Conservation (phyloP, 2,329 filamentous ascomycete species). For the Torrubiella hemipterigena region DNA sequence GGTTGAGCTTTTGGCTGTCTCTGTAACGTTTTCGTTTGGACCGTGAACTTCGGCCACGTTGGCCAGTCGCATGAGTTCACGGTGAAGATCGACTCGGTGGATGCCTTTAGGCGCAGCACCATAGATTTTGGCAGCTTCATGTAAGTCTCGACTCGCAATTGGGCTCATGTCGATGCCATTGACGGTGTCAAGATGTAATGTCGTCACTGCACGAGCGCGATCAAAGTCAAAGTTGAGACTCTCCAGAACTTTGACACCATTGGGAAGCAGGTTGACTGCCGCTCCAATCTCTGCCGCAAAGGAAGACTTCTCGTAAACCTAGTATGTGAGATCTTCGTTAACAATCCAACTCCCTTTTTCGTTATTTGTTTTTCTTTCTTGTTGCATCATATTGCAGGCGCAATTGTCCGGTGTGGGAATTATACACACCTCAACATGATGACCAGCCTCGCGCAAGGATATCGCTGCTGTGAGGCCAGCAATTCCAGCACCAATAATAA, state of each 20-base stretch:
- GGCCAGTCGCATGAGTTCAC: slow-evolving; percentile 5
- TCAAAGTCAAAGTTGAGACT: slow-evolving; percentile 4
- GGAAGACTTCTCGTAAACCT: slow-evolving; percentile 4
- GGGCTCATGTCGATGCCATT: slow-evolving; percentile 1
- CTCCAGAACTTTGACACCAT: slow-evolving; percentile 3
- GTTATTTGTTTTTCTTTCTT: too few species aligned
- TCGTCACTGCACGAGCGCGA: slow-evolving; percentile 1
- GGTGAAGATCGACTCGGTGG: slow-evolving; percentile 6
- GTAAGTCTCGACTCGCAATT: slow-evolving; percentile 1
- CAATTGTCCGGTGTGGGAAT: background rate
- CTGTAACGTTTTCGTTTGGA: background rate
- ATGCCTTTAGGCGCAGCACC: slow-evolving; percentile 3
- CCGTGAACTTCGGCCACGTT: background rate
- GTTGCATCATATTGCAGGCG: background rate
- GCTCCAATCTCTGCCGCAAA: slow-evolving; percentile 6
- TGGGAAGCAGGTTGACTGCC: slow-evolving; percentile 4
- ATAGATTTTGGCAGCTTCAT: background rate
- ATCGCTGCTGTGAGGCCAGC: slow-evolving; percentile 4
- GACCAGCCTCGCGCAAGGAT: slow-evolving; percentile 1
- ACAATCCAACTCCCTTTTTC: too few species aligned
- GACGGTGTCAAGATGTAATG: slow-evolving; percentile 1
- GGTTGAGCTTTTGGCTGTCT: background rate
- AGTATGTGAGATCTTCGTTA: too few species aligned
- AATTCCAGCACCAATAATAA: slow-evolving; percentile 2
- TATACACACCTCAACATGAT: slow-evolving; percentile 2